Percentiles rank a stretch among this genome's conserved stretches.
Conservation (phyloP, 345 rosid genomes). For the Pseudoturritis turrita region DNA sequence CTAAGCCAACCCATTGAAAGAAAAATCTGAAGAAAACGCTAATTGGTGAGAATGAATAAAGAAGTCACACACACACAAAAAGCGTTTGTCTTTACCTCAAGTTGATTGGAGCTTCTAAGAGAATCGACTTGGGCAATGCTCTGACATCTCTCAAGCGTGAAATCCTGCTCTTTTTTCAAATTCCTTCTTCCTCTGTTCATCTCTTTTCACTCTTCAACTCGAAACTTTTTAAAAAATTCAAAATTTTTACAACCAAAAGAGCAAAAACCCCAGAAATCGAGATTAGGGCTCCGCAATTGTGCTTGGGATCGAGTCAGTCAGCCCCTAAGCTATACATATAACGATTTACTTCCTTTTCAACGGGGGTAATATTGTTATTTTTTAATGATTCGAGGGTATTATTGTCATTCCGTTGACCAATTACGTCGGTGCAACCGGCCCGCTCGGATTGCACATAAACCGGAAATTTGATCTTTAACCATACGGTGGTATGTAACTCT, state of each 20-base stretch:
- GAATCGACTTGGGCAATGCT: constrained; percentile 70
- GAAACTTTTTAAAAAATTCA: not conserved
- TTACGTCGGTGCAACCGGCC: no score
- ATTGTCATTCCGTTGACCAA: no score
- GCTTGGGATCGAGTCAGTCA: no score
- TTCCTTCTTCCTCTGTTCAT: constrained; percentile 90
- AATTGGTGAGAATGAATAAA: not conserved
- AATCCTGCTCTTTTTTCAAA: constrained; percentile 53
- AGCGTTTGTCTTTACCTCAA: constrained; percentile 45
- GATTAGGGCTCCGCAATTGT: constrained; percentile 28
- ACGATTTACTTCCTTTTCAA: no score
- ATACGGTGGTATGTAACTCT: no score
- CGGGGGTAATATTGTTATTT: no score
- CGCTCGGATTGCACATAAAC: no score
- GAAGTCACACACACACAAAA: not conserved
- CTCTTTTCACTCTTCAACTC: not conserved
- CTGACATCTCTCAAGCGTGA: constrained; percentile 60
- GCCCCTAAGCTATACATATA: no score
- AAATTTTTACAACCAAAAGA: not conserved
- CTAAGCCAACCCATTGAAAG: not conserved
- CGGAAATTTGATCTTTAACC: no score
- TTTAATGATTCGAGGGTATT: no score
- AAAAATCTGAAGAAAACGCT: not conserved
- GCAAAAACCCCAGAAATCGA: not conserved
- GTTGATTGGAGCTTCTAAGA: constrained; percentile 81